phyloP scores from a whole-genome alignment of 225 moss, liverwort and hornwort species.

The Ulota crispa region DNA sequence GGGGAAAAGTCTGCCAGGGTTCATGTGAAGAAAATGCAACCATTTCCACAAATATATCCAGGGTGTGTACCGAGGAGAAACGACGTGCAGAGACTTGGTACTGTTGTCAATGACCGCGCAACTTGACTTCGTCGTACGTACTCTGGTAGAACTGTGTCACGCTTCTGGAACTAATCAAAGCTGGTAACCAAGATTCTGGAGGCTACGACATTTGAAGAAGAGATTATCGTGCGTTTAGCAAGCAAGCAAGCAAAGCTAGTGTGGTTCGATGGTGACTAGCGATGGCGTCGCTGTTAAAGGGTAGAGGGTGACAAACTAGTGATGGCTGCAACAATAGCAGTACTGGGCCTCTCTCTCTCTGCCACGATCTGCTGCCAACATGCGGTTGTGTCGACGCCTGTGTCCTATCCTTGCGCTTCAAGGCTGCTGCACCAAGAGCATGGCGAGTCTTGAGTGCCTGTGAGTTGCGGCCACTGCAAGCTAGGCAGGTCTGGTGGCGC shows the following conservation, averaged over 20 bases:
- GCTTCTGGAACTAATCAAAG: not conserved
- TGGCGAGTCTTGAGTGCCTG: constrained; percentile 24
- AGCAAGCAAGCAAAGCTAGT: not conserved
- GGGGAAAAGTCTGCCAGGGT: not conserved
- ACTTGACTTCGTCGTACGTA: not conserved
- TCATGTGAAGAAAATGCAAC: constrained; percentile 10
- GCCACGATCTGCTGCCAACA: constrained; percentile 26
- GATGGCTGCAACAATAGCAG: constrained; percentile 16
- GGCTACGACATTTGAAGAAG: not conserved
- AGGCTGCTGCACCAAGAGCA: constrained; percentile 30
- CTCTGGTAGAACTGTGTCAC: not conserved
- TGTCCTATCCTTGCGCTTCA: constrained; percentile 18
- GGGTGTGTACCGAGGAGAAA: not conserved
- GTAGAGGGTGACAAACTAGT: constrained; percentile 28
- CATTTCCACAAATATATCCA: not conserved
- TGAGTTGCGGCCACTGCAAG: not conserved
- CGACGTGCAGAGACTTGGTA: not conserved
- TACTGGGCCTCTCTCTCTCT: constrained; percentile 7
- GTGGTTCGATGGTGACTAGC: constrained; percentile 10
- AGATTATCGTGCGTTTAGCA: no score
- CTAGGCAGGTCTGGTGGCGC: not conserved
- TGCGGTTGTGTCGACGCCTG: not conserved
- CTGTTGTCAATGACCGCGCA: not conserved
- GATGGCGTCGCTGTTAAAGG: not conserved
- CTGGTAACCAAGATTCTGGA: not conserved